phyloP scores from a whole-genome alignment of 2,329 filamentous ascomycete genomes.

The Chalara sp. region DNA sequence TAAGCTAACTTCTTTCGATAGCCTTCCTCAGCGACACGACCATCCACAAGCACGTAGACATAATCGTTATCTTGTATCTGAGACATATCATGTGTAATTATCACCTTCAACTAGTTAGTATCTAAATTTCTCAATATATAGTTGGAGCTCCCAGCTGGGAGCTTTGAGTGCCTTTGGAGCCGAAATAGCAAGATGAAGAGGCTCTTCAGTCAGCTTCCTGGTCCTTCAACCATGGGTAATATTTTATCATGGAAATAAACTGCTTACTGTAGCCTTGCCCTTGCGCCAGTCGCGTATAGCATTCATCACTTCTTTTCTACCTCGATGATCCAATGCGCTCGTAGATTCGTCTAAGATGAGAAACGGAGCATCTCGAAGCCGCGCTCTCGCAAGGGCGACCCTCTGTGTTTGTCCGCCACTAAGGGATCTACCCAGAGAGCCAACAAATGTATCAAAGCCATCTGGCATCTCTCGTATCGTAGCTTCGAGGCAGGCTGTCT shows the following conservation, averaged over 20 bases:
- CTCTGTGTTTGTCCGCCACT: conserved; percentile 84
- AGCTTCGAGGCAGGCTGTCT: conserved; percentile 61
- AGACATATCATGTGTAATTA: conserved; percentile 84
- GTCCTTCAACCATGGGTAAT: no score
- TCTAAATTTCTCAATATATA: no score
- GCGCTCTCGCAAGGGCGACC: conserved; percentile 72
- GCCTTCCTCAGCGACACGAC: conserved; percentile 62
- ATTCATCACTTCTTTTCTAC: conserved; percentile 61
- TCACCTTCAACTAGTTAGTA: conserved; percentile 17
- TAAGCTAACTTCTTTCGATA: conserved; percentile 48
- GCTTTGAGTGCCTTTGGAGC: no score
- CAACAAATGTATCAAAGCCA: conserved; percentile 67
- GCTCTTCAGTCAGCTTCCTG: no score
- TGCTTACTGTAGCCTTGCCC: conserved; percentile 70
- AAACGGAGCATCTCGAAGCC: conserved; percentile 69
- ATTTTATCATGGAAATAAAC: no score
- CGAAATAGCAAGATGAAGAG: no score
- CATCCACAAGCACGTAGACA: conserved; percentile 71
- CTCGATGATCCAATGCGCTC: conserved; percentile 75
- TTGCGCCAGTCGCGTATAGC: conserved; percentile 70
- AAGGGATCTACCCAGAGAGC: conserved; percentile 60
- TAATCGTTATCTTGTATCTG: conserved; percentile 70
- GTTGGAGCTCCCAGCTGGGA: no score
- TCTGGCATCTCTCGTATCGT: conserved; percentile 61
- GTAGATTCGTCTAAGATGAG: conserved; percentile 86